Conservation (phyloP, 305 asterid genomes). For the Plantago coronopus region DNA sequence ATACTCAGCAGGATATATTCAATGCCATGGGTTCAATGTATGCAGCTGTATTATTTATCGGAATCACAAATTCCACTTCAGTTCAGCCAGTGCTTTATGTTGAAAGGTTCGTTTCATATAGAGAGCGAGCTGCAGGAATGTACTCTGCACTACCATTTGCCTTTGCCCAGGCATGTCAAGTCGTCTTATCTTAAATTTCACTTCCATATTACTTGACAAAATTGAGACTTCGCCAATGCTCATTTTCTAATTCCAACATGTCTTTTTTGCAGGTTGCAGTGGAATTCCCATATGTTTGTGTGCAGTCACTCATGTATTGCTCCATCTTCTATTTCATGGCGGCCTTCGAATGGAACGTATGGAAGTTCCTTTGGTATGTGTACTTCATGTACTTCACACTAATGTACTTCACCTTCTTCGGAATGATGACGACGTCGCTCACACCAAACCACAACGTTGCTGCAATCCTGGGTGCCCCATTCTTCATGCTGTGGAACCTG, state of each 20-base stretch:
- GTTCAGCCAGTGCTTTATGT: constrained; percentile 73
- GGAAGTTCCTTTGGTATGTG: constrained; percentile 61
- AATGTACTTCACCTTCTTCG: constrained; percentile 74
- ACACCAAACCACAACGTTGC: constrained; percentile 80
- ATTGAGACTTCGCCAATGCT: not conserved
- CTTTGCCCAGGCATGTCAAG: constrained; percentile 58
- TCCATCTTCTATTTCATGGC: constrained; percentile 68
- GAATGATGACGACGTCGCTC: constrained; percentile 71
- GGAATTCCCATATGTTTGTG: constrained; percentile 66
- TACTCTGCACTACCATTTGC: constrained; percentile 79
- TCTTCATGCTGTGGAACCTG: constrained; percentile 78
- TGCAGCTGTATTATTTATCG: constrained; percentile 71
- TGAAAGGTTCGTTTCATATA: constrained; percentile 60
- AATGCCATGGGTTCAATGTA: constrained; percentile 89
- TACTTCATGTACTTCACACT: constrained; percentile 73
- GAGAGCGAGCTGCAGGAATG: constrained; percentile 88
- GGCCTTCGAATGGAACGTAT: constrained; percentile 53
- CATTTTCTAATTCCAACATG: constrained; percentile 1
- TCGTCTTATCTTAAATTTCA: not conserved
- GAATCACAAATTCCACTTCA: constrained; percentile 67
- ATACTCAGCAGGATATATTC: constrained; percentile 64
- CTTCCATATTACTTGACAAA: not conserved
- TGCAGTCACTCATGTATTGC: constrained; percentile 61
- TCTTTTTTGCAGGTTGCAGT: constrained; percentile 50
- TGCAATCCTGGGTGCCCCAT: constrained; percentile 63